Conservation (phyloP, 2,329 filamentous ascomycete genomes). For the Aspergillus neoniger region DNA sequence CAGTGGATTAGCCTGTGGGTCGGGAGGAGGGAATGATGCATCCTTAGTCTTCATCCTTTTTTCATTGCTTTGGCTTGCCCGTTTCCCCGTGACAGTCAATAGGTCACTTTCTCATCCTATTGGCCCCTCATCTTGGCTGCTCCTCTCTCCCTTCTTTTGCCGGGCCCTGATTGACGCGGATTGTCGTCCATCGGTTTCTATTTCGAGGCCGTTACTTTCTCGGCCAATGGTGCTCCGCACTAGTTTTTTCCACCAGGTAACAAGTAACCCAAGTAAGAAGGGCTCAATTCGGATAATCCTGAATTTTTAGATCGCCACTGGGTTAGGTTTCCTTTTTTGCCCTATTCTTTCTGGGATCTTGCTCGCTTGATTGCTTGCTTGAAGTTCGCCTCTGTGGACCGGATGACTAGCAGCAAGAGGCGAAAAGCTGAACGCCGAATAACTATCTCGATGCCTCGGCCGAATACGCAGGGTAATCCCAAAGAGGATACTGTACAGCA, state of each 20-base stretch:
- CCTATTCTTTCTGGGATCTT: background rate
- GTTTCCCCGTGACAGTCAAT: conserved; percentile 15
- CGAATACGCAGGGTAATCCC: background rate
- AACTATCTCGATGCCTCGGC: too few species aligned
- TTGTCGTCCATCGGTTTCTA: background rate
- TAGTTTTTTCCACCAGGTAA: background rate
- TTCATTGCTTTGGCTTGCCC: background rate
- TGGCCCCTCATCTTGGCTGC: background rate
- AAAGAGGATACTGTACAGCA: background rate
- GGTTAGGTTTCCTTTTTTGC: background rate
- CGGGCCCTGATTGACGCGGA: background rate
- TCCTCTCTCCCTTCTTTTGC: background rate
- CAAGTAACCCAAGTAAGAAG: too few species aligned
- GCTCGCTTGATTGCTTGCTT: background rate
- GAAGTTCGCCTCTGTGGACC: background rate
- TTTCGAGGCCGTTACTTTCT: conserved; percentile 1
- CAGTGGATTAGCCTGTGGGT: conserved; percentile 3
- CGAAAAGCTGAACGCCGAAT: background rate
- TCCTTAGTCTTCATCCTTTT: conserved; percentile 4
- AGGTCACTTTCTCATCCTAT: conserved; percentile 8
- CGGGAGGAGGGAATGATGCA: background rate
- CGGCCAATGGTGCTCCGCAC: background rate
- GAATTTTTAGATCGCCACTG: background rate
- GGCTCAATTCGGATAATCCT: background rate
- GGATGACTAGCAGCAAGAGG: background rate